Evolutionary conservation across 2,329 filamentous ascomycete species (phyloP), one percentile per base, ranked within the genome.

Genomic region (Metarhizium rileyi): DNA sequence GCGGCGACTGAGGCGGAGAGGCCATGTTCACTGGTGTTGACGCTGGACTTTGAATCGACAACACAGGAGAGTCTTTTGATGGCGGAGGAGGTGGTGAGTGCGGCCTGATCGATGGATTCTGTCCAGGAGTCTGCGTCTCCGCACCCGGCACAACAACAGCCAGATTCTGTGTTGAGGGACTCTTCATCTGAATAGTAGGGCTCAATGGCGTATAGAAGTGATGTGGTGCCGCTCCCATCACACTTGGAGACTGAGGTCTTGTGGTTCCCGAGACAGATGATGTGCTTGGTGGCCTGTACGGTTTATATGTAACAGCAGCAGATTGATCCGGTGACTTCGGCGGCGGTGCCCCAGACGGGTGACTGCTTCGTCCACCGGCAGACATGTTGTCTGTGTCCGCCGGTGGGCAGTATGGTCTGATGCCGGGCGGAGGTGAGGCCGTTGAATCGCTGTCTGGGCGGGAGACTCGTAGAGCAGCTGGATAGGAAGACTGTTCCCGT

Each of bases 321-420:
- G 26, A 27, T 6, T 47, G 45, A 5, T n/a, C 22, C n/a, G 14
- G 16, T 20, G 45, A 1, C 23, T 47, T 28, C 6, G 36, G 9
- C 14, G 8, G 33, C 36, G 33, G 33, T 36, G 22, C 25, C 4
- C 35, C 23, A 12, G 46, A 41, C 5, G 25, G 1, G n/a, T 35
- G 26, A 16, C 25, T 42, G 36, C 46, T 18, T 10, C 30, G 22
- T 27, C 46, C 46, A 7, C 25, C 46, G n/a, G 46, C 46, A 16
- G 46, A 14, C 10, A 47, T 18, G 16, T 10, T 27, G 9, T 40
- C 23, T 9, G 26, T 16, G 2, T 54, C 44, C 3, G 43, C 47
- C 18, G 63, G 63, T n/a, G 63, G 63, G 4, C 50, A 53, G 50
- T 64, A 64, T 22, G 63, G 58, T 51, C 59, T 60, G 43, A 62